A percentile compares a stretch with the other conserved stretches of the same genome.
Evolutionary conservation across 139 green algal species (phyloP).

Genomic region (Coelastrella sp.): DNA sequence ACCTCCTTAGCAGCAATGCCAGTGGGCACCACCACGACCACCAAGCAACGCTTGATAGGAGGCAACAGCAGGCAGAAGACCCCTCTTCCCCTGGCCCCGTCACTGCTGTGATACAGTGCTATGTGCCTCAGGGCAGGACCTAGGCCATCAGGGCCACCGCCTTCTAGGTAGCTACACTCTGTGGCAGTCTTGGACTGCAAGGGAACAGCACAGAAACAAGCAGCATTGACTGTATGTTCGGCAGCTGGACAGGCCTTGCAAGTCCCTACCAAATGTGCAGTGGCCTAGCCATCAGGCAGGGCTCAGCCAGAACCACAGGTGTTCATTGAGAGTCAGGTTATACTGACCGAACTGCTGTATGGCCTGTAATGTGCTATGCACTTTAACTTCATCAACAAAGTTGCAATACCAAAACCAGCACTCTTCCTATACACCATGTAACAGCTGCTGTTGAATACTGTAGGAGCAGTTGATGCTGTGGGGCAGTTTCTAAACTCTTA

Average conservation of each 20-base stretch:
- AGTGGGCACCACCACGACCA: conserved; percentile 70
- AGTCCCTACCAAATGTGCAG: too few species aligned
- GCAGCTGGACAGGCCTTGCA: too few species aligned
- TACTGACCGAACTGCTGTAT: too few species aligned
- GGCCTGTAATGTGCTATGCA: too few species aligned
- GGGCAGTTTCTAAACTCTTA: conserved; percentile 28
- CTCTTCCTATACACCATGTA: background rate
- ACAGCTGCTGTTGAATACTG: background rate
- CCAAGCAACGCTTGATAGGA: conserved; percentile 51
- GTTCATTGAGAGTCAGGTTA: too few species aligned
- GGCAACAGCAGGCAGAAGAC: conserved; percentile 76
- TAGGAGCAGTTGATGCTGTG: background rate
- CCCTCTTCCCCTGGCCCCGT: conserved; percentile 56
- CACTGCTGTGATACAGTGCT: conserved; percentile 74
- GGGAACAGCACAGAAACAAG: background rate
- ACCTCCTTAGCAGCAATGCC: conserved; percentile 62
- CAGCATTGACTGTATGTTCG: background rate
- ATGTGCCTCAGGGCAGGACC: conserved; percentile 72
- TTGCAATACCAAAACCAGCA: too few species aligned
- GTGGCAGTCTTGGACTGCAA: conserved; percentile 37
- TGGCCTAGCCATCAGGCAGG: too few species aligned
- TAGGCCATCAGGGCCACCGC: conserved; percentile 57
- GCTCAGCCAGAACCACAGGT: too few species aligned
- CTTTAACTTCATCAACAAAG: too few species aligned
- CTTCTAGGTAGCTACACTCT: conserved; percentile 78